A percentile compares a stretch with the other conserved stretches of the same genome.
These are phyloP conservation scores for Pueraria montana DNA, from an alignment of 306 rosid species.

Conservation along the genomic window DNA sequence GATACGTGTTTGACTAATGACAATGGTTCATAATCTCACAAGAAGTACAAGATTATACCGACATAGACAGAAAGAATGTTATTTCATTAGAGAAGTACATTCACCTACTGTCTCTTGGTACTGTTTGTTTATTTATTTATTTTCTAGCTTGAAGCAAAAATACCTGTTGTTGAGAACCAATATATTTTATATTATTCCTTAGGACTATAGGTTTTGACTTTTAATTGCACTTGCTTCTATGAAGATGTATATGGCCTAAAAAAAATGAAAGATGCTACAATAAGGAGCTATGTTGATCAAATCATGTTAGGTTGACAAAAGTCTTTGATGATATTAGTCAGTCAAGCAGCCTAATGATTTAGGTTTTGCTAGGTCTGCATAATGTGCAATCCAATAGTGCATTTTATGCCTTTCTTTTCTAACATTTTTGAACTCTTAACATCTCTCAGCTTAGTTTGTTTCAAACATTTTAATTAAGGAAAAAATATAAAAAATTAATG, in stretches of 20 bases:
- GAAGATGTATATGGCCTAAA: slow-evolving; percentile 13
- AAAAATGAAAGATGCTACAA: slow-evolving; percentile 9
- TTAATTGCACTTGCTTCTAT: slow-evolving; percentile 35
- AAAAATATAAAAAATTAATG: not conserved
- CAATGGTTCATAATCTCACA: slow-evolving; percentile 35
- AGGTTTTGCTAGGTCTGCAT: slow-evolving; percentile 21
- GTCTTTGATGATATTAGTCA: slow-evolving; percentile 12
- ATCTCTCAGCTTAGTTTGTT: not conserved
- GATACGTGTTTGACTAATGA: slow-evolving; percentile 28
- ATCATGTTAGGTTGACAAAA: slow-evolving; percentile 39
- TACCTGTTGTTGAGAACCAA: slow-evolving; percentile 11
- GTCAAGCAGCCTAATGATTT: slow-evolving; percentile 45
- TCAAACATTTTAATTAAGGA: not conserved
- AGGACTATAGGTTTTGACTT: slow-evolving; percentile 40
- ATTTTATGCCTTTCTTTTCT: not conserved
- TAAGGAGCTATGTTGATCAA: slow-evolving; percentile 33
- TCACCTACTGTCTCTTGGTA: not conserved
- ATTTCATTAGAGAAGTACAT: slow-evolving; percentile 17
- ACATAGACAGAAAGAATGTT: slow-evolving; percentile 36
- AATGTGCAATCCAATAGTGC: slow-evolving; percentile 29
- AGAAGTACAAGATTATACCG: slow-evolving; percentile 17
- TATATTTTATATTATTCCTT: slow-evolving; percentile 19
- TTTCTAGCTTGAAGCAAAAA: slow-evolving; percentile 3
- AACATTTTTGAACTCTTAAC: not conserved
- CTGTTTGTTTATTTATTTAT: slow-evolving; percentile 25